phyloP scores from a whole-genome alignment of 805 yeast species.

The Starmera amethionina region DNA sequence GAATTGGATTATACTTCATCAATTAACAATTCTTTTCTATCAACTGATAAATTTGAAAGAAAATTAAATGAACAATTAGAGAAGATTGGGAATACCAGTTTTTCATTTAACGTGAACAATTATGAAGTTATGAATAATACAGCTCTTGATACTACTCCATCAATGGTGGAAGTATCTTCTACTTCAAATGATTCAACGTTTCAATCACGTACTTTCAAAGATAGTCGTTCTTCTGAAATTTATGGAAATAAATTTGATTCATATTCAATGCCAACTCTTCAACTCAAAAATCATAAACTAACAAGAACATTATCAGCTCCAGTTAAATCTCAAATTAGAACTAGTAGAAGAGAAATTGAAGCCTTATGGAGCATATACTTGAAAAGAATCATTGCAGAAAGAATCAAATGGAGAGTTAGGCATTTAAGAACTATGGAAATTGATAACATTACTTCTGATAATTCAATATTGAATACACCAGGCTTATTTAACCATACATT shows the following conservation, averaged over 20 bases:
- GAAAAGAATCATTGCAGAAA: constrained; percentile 19
- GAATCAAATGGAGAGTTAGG: constrained; percentile 22
- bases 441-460: too few relatives aligned
- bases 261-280: not conserved
- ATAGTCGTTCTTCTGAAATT: not conserved
- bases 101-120: constrained; percentile 1
- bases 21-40: constrained; percentile 10
- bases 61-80: constrained; percentile 11
- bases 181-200: not conserved
- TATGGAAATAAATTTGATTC: not conserved
- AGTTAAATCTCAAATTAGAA: constrained; percentile 4
- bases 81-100: constrained; percentile 9
- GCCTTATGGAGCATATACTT: constrained; percentile 25
- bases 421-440: constrained; percentile 3
- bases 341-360: constrained; percentile 3
- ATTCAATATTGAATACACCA: too few relatives aligned
- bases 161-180: not conserved
- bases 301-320: constrained; percentile 16
- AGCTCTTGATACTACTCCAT: not conserved
- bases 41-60: constrained; percentile 11
- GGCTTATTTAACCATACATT: too few relatives aligned
- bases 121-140: constrained; percentile 4
- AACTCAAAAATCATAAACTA: constrained; percentile 1
- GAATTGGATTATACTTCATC: constrained; percentile 13
- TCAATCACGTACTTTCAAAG: not conserved